These are phyloP conservation scores for Suillus lakei DNA, from an alignment of 768 basidiomycete species.

Conservation along the genomic window DNA sequence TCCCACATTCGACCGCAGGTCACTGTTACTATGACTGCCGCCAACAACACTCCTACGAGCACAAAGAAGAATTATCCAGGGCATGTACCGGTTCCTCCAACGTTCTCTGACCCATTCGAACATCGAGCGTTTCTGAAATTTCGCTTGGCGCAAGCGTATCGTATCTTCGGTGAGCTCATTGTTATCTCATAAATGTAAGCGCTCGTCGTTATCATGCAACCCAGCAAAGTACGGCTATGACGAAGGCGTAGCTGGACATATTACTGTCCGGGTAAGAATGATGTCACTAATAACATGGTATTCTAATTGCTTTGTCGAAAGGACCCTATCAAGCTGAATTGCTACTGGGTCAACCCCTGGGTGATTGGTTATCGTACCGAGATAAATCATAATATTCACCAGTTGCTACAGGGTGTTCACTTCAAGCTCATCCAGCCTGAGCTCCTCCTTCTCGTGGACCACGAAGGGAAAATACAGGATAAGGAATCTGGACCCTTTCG, in stretches of 20 bases:
- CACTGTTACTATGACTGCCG: not conserved
- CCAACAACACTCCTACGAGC: not conserved
- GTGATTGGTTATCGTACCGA: constrained; percentile 24
- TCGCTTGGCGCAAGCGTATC: constrained; percentile 49
- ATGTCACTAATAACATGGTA: not conserved
- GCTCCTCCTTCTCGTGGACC: constrained; percentile 52
- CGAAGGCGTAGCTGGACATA: constrained; percentile 55
- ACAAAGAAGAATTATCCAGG: not conserved
- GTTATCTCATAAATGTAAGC: not conserved
- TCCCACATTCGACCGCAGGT: not conserved
- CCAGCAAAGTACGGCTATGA: constrained; percentile 43
- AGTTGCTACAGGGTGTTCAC: constrained; percentile 41
- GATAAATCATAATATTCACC: constrained; percentile 3
- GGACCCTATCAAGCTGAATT: constrained; percentile 46
- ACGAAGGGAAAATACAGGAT: constrained; percentile 35
- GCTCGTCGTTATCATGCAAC: constrained; percentile 20
- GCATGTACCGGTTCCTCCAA: constrained; percentile 20
- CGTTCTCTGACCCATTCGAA: constrained; percentile 39
- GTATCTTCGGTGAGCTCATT: constrained; percentile 44
- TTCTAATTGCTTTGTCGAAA: constrained; percentile 10
- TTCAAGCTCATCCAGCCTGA: constrained; percentile 49
- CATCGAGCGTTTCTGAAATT: constrained; percentile 50
- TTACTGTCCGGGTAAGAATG: constrained; percentile 44
- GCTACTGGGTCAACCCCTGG: constrained; percentile 56
- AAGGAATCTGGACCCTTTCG: constrained; percentile 37